Base-by-base conservation (phyloP, 768 basidiomycete species). In the Ramaria sp. region DNA sequence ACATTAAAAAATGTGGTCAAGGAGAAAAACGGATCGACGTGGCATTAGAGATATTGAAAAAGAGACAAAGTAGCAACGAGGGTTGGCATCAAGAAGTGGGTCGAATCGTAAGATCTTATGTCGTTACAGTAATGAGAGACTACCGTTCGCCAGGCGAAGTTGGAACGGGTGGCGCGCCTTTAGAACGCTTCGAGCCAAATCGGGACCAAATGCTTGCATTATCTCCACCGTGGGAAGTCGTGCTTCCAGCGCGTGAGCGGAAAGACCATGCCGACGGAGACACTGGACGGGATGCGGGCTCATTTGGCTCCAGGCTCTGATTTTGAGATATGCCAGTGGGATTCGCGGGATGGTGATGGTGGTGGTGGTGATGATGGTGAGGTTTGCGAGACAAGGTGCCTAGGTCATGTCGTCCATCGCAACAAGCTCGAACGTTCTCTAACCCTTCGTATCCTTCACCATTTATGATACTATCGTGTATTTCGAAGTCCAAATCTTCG, bases 371-470 rank as follows among this genome's bases (percentile, higher is more conserved):
- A 53, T 81, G 79, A 50, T 80, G 76, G 41, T 72, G 38, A 59
- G 61, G 51, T 58, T 59, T 20, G 53, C 56, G 17, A 58, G 31
- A 75, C 77, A 38, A 75, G 72, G 59, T 77, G 79, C 89, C 88
- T 17, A 93, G 88, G 1, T 89, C 91, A 69, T 93, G 91, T 52
- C 81, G 77, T 19, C 89, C 90, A 67, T 91, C 88, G 63, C 89
- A 92, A 67, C 90, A 92, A 1, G 88, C 92, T 22, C 95, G 80
- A 20, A 97, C 93, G 64, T 98, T 97, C 73, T 97, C 94, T 54
- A 98, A 69, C 0, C 92, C 93, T 64, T 97, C 94, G 66, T 81
- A 98, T 4, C 82, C 90, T 33, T 83, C 83, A 61, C 90, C 88
- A 12, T 82, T 86, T 60, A 79, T 68, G 20, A 76, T 75, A 19